A percentile compares a stretch with the other conserved stretches of the same genome.
Conservation (phyloP, 1,139 yeast species). For the Entelexis paramagnoliae region DNA sequence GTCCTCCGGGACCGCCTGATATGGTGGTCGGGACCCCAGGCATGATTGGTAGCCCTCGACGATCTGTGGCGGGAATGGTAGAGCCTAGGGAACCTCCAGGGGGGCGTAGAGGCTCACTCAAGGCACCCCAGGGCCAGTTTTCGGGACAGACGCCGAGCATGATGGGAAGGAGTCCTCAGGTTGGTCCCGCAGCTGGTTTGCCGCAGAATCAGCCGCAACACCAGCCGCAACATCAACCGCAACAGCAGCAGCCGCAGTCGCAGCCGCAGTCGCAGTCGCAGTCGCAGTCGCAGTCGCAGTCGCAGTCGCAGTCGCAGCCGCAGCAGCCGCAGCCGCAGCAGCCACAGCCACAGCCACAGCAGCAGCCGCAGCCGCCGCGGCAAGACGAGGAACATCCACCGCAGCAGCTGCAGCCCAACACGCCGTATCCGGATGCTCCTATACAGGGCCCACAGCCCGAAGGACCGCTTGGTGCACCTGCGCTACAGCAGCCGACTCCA, state of each 20-base stretch:
- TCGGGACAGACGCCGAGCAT: neutral
- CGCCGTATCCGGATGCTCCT: neutral
- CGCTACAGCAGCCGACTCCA: neutral
- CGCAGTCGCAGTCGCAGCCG: no score
- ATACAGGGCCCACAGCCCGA: neutral
- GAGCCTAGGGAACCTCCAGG: neutral
- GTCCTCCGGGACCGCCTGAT: neutral
- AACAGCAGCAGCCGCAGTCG: neutral
- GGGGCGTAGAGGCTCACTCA: neutral
- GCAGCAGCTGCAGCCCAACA: neutral
- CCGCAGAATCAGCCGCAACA: neutral
- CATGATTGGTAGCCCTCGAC: neutral
- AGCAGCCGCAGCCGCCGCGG: neutral
- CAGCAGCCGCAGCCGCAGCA: no score
- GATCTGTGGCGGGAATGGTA: neutral
- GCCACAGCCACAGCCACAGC: neutral
- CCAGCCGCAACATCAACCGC: neutral
- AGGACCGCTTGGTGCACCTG: neutral
- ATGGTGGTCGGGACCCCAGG: neutral
- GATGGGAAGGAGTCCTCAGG: neutral
- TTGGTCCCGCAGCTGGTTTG: neutral
- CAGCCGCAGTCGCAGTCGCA: no score
- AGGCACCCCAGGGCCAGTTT: neutral
- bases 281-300: no score
- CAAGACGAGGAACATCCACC: no score